Base-by-base conservation (phyloP, 129 eudicot species). In the Pulicaria dysenterica region DNA sequence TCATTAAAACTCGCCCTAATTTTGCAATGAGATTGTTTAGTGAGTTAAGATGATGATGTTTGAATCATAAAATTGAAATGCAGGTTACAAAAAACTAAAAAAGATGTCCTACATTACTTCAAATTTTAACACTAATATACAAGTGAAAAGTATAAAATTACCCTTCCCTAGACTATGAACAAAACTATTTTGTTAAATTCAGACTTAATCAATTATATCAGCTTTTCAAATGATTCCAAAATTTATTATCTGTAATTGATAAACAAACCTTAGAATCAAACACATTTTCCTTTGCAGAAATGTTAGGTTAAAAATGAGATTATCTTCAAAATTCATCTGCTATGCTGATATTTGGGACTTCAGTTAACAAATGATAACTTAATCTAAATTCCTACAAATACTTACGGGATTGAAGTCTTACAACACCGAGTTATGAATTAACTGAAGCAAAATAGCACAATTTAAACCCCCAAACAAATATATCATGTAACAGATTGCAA, bases 321-420 rank as follows among this genome's bases (percentile, higher is more conserved):
- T 24, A 24, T 24, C 31, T 24, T 24, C 31, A 24, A 24, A 24
- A 24, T 24, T 24, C 31, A 24, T 24, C 31, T 24, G 31, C 31
- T 24, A 24, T 2, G 31, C 36, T 16, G 14, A 62, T 40, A 40
- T 16, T 44, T 64, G 55, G 41, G 54, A 64, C 4, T 53, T 41
- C 4, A 59, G n/a, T 38, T 71, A 43, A 72, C 76, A 5, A 72
- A 45, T 10, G 58, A 46, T 46, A 42, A 46, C 59, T 60, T 55
- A 14, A 43, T 7, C 55, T 71, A 24, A 58, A 58, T 9, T 3
- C 12, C 1, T 8, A 58, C 2, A 58, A 31, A 58, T 10, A 7
- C 31, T 24, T 24, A 24, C 31, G 31, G 31, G 1, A 24, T 24
- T 24, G 31, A 24, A 24, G 31, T 24, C 31, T 24, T 24, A 24